Base-by-base conservation (phyloP, 2,329 filamentous ascomycete species). In the Phoma herbarum region DNA sequence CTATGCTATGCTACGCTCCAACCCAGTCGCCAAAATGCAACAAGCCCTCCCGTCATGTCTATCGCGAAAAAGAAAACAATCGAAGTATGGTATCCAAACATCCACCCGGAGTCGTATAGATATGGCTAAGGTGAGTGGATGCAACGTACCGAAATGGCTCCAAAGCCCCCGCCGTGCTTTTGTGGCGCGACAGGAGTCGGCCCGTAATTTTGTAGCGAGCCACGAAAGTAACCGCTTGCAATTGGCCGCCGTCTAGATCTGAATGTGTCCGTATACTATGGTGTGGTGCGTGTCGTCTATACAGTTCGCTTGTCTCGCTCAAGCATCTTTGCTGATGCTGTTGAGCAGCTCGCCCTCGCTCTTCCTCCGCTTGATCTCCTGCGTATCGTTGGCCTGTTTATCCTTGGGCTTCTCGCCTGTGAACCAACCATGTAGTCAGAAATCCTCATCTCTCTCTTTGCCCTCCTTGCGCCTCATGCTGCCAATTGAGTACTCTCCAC, bases 351-450 rank as follows among this genome's bases (percentile, higher is more conserved):
- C 72, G 2, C 70, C 67, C 25, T 70, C 71, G 46, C 73, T 75
- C 63, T 73, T 74, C 20, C 73, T 52, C 14, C 73, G 43, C 56
- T 65, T 65, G 28, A 75, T 50, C 45, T 75, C 73, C 16, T 66
- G 60, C 46, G 37, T 14, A 43, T 63, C 23, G 4, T 31, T 31
- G 23, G 26, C 55, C 43, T 26, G 52, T 51, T 39, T 8, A 8
- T 23, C 23, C 52, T 60, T 43, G 1, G 61, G 51, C 50, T 59
- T 67, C 29, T 64, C 63, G n/a, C 72, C 73, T 2, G 68, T 66
- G 31, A 74, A 76, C 73, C 72, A 75, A 42, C 71, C 73, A 71
- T 74, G 66, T 68, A 75, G 69, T 76, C 75, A 74, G 61, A 72
- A 71, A 25, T 76, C 70, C 18, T 71, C 71, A 33, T 69, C 69